Evolutionary conservation across 2,329 filamentous ascomycete species (phyloP).

Genomic region (Aspergillus chevalieri): DNA sequence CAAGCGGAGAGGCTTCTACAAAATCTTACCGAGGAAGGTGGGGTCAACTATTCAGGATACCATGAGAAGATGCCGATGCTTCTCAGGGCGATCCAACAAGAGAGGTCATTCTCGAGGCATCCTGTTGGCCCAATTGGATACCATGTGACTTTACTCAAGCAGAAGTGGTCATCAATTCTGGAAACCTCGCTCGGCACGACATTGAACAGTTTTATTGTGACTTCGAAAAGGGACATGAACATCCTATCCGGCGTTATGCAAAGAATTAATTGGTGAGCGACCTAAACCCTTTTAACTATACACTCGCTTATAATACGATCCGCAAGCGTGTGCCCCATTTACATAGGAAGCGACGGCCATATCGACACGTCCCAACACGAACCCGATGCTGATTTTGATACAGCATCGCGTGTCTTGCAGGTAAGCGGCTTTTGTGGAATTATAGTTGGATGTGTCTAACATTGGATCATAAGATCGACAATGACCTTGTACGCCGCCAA

Average conservation of each 20-base stretch:
- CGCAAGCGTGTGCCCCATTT: conserved; percentile 49
- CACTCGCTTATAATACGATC: neutral
- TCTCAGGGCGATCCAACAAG: conserved; percentile 62
- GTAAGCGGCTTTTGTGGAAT: conserved; percentile 25
- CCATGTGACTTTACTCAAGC: conserved; percentile 68
- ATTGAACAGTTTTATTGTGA: conserved; percentile 75
- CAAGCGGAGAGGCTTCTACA: conserved; percentile 48
- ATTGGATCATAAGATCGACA: conserved; percentile 56
- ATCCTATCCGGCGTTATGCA: conserved; percentile 62
- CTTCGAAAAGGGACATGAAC: conserved; percentile 67
- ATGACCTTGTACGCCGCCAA: conserved; percentile 69
- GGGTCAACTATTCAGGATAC: conserved; percentile 59
- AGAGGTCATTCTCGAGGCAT: conserved; percentile 60
- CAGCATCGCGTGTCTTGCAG: conserved; percentile 69
- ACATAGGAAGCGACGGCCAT: conserved; percentile 57
- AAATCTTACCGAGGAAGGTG: conserved; percentile 51
- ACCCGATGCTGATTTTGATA: conserved; percentile 66
- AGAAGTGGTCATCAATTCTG: conserved; percentile 75
- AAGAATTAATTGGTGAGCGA: conserved; percentile 45
- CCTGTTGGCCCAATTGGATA: conserved; percentile 81
- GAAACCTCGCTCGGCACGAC: conserved; percentile 67
- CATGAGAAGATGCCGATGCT: conserved; percentile 57
- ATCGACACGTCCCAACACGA: conserved; percentile 60
- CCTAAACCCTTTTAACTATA: neutral
- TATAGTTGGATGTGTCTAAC: conserved; percentile 12